Base-by-base conservation (phyloP, 2,329 filamentous ascomycete species). In the Fusarium stilboides region DNA sequence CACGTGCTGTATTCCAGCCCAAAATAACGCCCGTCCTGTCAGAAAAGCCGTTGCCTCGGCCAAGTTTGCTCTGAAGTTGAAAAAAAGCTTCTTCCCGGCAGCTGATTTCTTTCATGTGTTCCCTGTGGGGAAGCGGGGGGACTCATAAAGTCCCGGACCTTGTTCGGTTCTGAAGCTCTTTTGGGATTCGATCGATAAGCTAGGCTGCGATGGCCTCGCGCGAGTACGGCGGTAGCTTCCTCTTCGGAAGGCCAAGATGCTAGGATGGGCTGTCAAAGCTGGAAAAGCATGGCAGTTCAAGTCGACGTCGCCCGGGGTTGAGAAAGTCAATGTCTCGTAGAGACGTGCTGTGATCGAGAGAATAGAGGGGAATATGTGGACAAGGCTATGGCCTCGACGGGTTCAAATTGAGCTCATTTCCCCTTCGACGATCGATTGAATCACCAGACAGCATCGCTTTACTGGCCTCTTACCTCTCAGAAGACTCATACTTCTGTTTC, bases 361-460 rank as follows among this genome's bases (percentile, higher is more conserved):
- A 44, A 15, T 8, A 24, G 36, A 40, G 39, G 22, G 37, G n/a
- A 42, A 20, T 14, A 36, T 22, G 49, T 13, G 36, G 22, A 22
- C 10, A 33, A 26, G 42, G 44, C 17, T 24, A 24, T 51, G 54
- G 40, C 19, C 22, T 49, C 19, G 40, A 55, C 12, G 26, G 39
- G 57, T 70, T 74, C 68, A 74, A 74, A 74, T 70, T 62, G 62
- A 36, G 40, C 50, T 47, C 55, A 42, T 57, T 52, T 68, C 69
- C 72, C 70, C 8, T 24, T 52, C 54, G 40, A 46, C 34, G 45
- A 47, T 55, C 39, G 40, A 58, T 55, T 69, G 55, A 57, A 54
- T 57, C 57, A 59, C 17, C 40, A 26, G 54, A 46, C 47, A 63
- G 50, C 52, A 57, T 49, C 54, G 13, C 54, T 45, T 36, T 22